These are phyloP conservation scores for Centaurea solstitialis DNA, from an alignment of 129 eudicot genomes.

Conservation along the genomic window DNA sequence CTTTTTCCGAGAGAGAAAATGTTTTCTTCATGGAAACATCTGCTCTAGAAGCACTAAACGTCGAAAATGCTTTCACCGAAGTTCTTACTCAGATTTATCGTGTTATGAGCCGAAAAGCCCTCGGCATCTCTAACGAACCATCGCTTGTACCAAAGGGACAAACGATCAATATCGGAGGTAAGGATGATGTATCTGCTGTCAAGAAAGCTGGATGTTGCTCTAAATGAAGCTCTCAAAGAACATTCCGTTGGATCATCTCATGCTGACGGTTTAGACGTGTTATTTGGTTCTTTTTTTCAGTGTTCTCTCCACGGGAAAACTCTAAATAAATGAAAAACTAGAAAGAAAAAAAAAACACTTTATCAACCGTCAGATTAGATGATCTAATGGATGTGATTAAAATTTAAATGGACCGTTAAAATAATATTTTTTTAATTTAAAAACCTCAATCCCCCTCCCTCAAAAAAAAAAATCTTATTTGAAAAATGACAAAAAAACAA, in stretches of 20 bases:
- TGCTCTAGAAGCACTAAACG: slow-evolving; percentile 43
- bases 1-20: slow-evolving; percentile 37
- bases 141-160: slow-evolving; percentile 43
- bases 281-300: background rate
- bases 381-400: no score
- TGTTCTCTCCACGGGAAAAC: background rate
- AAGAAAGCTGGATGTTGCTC: slow-evolving; percentile 50
- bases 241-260: background rate
- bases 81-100: slow-evolving; percentile 42
- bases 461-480: no score
- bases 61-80: slow-evolving; percentile 46
- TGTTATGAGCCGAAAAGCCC: slow-evolving; percentile 41
- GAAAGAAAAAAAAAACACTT: no score
- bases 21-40: slow-evolving; percentile 50
- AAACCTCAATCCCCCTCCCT: no score
- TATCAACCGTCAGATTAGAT: no score
- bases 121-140: slow-evolving; percentile 33
- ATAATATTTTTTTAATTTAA: no score
- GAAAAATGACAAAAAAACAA: no score
- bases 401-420: no score
- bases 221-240: slow-evolving; percentile 16
- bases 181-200: slow-evolving; percentile 48
- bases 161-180: slow-evolving; percentile 39
- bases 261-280: background rate
- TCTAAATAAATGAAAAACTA: background rate